phyloP scores from a whole-genome alignment of 1,139 yeast species.

The Taphrina pruni region DNA sequence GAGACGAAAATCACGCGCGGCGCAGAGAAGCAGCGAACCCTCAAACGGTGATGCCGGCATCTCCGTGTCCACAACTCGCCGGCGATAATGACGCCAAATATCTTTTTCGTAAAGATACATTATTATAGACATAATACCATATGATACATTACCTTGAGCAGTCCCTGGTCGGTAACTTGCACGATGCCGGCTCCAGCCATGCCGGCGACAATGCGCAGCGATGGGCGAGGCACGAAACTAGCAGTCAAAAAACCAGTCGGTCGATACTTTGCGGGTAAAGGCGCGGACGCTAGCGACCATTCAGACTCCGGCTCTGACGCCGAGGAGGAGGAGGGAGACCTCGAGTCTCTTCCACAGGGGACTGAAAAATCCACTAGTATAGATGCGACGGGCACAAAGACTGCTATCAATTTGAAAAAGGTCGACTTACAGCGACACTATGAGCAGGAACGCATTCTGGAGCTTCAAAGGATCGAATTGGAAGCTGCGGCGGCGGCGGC shows the following conservation, averaged over 20 bases:
- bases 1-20: slow-evolving; percentile 88
- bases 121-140: too few species aligned
- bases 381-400: background rate
- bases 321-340: background rate
- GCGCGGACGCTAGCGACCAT: slow-evolving; percentile 7
- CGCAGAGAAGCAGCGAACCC: slow-evolving; percentile 91
- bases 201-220: slow-evolving; percentile 30
- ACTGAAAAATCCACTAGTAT: background rate
- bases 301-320: slow-evolving; percentile 4
- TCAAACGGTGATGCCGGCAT: slow-evolving; percentile 54
- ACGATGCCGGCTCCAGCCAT: slow-evolving; percentile 30
- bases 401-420: background rate
- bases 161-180: too few species aligned
- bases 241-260: slow-evolving; percentile 10
- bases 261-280: slow-evolving; percentile 29
- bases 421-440: slow-evolving; percentile 19
- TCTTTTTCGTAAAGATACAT: background rate
- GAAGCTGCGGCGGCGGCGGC: slow-evolving; percentile 1
- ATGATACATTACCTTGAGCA: too few species aligned
- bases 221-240: slow-evolving; percentile 21
- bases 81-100: background rate
- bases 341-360: background rate
- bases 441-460: slow-evolving; percentile 12
- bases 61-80: background rate
- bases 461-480: background rate